Conservation (phyloP, 2,329 filamentous ascomycete species). For the Pseudocercospora eumusae region DNA sequence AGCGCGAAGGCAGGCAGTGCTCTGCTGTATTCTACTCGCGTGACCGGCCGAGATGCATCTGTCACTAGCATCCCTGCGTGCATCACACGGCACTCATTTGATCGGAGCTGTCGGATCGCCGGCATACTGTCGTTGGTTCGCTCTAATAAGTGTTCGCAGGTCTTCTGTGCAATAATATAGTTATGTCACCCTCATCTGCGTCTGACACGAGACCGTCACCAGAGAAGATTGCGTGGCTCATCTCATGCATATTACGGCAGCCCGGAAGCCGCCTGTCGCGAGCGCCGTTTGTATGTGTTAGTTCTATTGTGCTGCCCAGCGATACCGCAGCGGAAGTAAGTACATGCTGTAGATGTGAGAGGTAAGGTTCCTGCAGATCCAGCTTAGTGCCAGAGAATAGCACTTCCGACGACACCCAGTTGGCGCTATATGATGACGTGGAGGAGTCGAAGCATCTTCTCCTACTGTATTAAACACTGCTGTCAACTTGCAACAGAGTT, state of each 20-base stretch:
- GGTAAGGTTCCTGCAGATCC: conserved; percentile 14
- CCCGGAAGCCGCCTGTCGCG: conserved; percentile 2
- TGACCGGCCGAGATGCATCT: conserved; percentile 7
- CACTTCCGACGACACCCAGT: conserved; percentile 1
- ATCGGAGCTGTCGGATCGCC: conserved; percentile 19
- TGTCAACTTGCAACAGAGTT: background rate
- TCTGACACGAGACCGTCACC: conserved; percentile 14
- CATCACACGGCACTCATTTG: conserved; percentile 12
- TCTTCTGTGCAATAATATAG: background rate
- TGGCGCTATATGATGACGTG: conserved; percentile 11
- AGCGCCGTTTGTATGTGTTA: background rate
- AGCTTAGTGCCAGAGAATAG: background rate
- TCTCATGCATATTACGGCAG: conserved; percentile 10
- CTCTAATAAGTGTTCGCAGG: background rate
- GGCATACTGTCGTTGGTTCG: too few species aligned
- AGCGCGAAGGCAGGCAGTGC: conserved; percentile 12
- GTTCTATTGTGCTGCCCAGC: background rate
- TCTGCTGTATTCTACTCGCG: conserved; percentile 12
- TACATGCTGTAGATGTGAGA: too few species aligned
- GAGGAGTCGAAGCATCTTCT: conserved; percentile 6
- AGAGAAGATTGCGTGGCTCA: conserved; percentile 9
- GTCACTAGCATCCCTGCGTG: conserved; percentile 12
- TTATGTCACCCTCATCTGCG: conserved; percentile 1
- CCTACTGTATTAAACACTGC: background rate
- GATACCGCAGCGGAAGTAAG: conserved; percentile 6